These are phyloP conservation scores for Begonia fuchsioides DNA, from an alignment of 306 rosid genomes.

Conservation along the genomic window DNA sequence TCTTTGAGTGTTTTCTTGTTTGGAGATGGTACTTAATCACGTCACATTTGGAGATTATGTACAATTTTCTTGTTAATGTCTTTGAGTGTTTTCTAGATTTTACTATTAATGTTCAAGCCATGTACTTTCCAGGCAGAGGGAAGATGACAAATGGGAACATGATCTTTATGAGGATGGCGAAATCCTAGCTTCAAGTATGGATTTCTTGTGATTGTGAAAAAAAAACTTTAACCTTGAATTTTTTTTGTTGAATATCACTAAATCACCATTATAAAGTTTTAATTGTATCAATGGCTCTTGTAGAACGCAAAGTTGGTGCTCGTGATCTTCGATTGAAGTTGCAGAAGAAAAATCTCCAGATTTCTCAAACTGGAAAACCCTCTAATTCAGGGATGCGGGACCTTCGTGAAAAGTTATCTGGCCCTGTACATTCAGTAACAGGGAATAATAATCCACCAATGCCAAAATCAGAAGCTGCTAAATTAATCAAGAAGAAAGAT, in stretches of 20 bases:
- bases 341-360: conserved; percentile 61
- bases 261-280: conserved; percentile 26
- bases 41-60: too few species aligned
- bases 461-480: conserved; percentile 31
- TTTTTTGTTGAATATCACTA: conserved; percentile 25
- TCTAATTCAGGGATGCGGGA: conserved; percentile 50
- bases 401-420: conserved; percentile 81
- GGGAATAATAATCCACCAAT: conserved; percentile 47
- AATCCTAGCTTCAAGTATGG: conserved; percentile 58
- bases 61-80: conserved; percentile 1
- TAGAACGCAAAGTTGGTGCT: conserved; percentile 52
- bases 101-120: conserved; percentile 5
- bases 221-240: conserved; percentile 17
- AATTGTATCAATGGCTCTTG: conserved; percentile 42
- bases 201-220: conserved; percentile 22
- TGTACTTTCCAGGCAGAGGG: conserved; percentile 57
- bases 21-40: too few species aligned
- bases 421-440: conserved; percentile 58
- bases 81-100: neutral
- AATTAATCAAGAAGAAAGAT: conserved; percentile 35
- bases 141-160: conserved; percentile 98
- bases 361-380: conserved; percentile 46
- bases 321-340: conserved; percentile 97
- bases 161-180: conserved; percentile 62
- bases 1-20: too few species aligned